Evolutionary conservation across 176 grass and related monocot genomes (phyloP).

Genomic region (Paspalum notatum): DNA sequence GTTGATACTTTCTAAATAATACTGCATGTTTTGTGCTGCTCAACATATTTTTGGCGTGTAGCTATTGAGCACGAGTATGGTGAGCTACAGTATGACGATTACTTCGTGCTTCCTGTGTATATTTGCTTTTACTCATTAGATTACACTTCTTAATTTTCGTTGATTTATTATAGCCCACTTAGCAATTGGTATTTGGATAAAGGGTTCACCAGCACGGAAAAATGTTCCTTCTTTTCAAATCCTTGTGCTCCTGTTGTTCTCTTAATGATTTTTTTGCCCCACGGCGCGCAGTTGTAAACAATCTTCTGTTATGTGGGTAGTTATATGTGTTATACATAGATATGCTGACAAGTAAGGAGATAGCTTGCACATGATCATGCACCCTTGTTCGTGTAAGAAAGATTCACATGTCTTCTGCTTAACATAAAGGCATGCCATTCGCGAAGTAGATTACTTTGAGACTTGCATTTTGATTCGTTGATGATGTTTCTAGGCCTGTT

Average conservation of each 20-base stretch:
- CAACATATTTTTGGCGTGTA: not conserved
- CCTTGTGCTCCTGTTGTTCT: not conserved
- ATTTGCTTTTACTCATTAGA: not conserved
- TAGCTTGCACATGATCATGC: not conserved
- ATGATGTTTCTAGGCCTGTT: not conserved
- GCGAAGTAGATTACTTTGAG: not conserved
- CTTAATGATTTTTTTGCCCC: not conserved
- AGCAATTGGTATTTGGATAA: conserved; percentile 3
- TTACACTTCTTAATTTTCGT: not conserved
- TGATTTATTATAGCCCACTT: not conserved
- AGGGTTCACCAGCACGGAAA: not conserved
- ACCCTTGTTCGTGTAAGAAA: not conserved
- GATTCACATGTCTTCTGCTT: not conserved
- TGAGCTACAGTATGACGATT: not conserved
- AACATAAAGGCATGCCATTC: not conserved
- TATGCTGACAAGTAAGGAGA: not conserved
- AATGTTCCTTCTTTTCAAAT: not conserved
- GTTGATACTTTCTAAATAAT: not conserved
- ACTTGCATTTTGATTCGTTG: conserved; percentile 22
- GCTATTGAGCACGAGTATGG: not conserved
- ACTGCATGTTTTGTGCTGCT: not conserved
- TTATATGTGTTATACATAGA: not conserved
- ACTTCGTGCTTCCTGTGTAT: not conserved
- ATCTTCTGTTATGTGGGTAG: not conserved
- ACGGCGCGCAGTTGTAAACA: not conserved